phyloP scores from a whole-genome alignment of 257 asterid species.

The Scutellaria baicalensis region DNA sequence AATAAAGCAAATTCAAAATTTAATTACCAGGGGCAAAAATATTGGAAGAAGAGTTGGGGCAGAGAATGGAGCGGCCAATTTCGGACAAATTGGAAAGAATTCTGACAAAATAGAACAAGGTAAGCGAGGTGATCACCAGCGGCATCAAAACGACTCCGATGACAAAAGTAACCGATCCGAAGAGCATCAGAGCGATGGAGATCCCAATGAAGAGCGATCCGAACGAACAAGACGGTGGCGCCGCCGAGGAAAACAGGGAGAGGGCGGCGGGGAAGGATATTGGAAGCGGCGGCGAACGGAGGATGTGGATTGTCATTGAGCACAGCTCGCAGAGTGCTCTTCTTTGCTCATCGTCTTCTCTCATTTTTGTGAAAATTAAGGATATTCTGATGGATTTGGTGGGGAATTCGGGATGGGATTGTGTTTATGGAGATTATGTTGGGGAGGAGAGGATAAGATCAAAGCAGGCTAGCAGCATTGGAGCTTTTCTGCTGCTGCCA shows the following conservation, averaged over 20 bases:
- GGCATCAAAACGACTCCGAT: conserved; percentile 52
- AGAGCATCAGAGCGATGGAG: conserved; percentile 49
- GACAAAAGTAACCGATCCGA: conserved; percentile 42
- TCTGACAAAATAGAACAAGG: conserved; percentile 37
- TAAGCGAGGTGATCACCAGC: conserved; percentile 28
- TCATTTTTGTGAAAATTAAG: conserved; percentile 1
- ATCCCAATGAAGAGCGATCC: conserved; percentile 49
- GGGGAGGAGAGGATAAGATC: conserved; percentile 25
- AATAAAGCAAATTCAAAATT: no score
- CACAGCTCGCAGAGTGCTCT: conserved; percentile 38
- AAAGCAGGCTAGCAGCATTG: background rate
- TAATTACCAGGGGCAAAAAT: conserved; percentile 19
- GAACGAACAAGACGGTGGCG: conserved; percentile 20
- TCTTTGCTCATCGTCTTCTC: conserved; percentile 26
- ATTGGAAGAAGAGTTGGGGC: conserved; percentile 23
- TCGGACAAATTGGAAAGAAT: conserved; percentile 38
- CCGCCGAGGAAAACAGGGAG: conserved; percentile 5
- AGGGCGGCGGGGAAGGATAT: conserved; percentile 23
- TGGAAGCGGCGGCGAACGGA: conserved; percentile 35
- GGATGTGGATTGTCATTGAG: conserved; percentile 35
- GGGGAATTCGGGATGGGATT: background rate
- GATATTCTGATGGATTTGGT: background rate
- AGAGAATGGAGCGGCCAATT: conserved; percentile 35
- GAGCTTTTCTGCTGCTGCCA: background rate
- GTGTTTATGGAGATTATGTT: background rate